Percentiles rank a stretch among this genome's conserved stretches.
Evolutionary conservation across 2,329 filamentous ascomycete species (phyloP).

Genomic region (Didymella sp.): DNA sequence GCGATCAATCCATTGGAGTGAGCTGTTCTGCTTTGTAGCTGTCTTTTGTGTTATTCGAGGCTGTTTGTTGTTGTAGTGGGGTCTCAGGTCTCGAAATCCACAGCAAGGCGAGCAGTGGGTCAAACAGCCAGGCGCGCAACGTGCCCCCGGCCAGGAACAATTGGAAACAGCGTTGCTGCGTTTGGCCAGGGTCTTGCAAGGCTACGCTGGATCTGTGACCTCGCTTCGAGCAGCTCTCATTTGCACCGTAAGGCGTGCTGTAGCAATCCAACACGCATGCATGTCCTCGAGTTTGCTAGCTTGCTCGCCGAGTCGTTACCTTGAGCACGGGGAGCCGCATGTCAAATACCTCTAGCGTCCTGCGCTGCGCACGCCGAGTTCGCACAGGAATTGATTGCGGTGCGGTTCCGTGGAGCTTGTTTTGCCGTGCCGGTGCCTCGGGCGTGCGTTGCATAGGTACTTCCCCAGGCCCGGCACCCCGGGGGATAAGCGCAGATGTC

Average conservation of each 20-base stretch:
- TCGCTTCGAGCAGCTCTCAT: conserved; percentile 9
- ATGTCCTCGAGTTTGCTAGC: not conserved
- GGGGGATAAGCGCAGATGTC: too few relatives aligned
- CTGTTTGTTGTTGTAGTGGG: not conserved
- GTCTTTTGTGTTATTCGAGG: not conserved
- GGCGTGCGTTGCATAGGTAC: too few relatives aligned
- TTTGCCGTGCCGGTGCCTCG: too few relatives aligned
- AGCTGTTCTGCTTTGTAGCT: not conserved
- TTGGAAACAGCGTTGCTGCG: not conserved
- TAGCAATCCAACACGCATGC: not conserved
- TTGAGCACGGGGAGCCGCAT: too few relatives aligned
- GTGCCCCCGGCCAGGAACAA: conserved; percentile 4
- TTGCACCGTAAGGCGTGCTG: conserved; percentile 1
- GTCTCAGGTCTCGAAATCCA: not conserved
- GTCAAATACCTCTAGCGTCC: too few relatives aligned
- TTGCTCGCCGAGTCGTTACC: too few relatives aligned
- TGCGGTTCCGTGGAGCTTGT: too few relatives aligned
- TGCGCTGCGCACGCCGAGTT: too few relatives aligned
- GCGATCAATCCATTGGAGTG: not conserved
- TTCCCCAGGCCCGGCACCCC: too few relatives aligned
- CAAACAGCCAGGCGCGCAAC: not conserved
- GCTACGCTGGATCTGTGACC: conserved; percentile 3
- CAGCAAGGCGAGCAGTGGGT: conserved; percentile 9
- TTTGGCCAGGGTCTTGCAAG: conserved; percentile 7
- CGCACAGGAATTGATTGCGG: too few relatives aligned